phyloP scores from a whole-genome alignment of 2,329 filamentous ascomycete genomes.

The Magnaporthiopsis rhizophila region DNA sequence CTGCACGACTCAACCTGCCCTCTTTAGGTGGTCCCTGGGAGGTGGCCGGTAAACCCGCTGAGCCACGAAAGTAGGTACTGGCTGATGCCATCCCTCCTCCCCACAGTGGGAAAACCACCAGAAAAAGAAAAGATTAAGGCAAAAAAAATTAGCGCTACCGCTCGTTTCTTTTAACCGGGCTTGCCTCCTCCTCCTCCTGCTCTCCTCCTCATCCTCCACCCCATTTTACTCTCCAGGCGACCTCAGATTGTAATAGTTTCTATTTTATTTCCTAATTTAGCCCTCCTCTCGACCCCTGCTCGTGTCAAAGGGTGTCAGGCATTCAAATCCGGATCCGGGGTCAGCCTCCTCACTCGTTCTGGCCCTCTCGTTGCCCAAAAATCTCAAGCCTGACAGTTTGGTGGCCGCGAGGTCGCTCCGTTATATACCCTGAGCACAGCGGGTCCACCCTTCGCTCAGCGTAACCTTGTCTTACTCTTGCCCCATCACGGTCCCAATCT shows the following conservation, averaged over 20 bases:
- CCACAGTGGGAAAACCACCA: neutral
- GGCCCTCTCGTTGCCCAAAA: neutral
- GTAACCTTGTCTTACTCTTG: neutral
- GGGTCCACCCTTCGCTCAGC: slow-evolving; percentile 1
- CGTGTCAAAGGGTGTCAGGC: neutral
- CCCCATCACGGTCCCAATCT: slow-evolving; percentile 2
- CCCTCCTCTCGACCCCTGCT: neutral
- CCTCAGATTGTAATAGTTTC: neutral
- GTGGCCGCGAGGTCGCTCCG: neutral
- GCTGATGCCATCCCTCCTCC: neutral
- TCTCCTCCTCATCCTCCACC: neutral
- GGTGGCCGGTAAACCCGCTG: neutral
- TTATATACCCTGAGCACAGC: slow-evolving; percentile 3
- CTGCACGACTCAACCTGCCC: neutral
- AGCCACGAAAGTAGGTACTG: neutral
- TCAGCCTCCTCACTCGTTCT: neutral
- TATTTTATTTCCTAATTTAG: neutral
- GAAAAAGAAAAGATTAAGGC: neutral
- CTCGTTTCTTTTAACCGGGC: slow-evolving; percentile 7
- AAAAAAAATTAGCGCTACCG: slow-evolving; percentile 3
- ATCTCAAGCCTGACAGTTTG: neutral
- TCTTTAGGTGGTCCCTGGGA: neutral
- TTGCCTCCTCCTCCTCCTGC: neutral
- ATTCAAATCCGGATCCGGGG: neutral
- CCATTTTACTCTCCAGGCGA: neutral